These are phyloP conservation scores for Penicillium lividum DNA, from an alignment of 495 filamentous ascomycete genomes.

Conservation along the genomic window DNA sequence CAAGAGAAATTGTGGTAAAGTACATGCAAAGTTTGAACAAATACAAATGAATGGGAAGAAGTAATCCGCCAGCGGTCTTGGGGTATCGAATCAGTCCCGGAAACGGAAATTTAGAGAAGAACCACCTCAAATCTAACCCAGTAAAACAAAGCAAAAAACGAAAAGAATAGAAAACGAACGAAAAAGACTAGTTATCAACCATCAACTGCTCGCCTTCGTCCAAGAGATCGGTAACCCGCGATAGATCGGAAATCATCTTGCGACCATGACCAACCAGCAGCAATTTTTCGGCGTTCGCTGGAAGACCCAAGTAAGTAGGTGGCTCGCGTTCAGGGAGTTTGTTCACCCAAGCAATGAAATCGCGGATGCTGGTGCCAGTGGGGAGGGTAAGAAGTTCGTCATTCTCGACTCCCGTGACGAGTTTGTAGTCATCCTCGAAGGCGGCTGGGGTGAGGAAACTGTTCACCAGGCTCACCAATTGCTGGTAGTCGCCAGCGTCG, in stretches of 20 bases:
- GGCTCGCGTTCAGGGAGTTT: constrained; percentile 91
- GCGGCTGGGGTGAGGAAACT: constrained; percentile 79
- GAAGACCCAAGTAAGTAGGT: constrained; percentile 93
- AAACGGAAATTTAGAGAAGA: constrained; percentile 9
- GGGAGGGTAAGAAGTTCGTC: constrained; percentile 74
- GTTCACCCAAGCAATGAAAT: constrained; percentile 92
- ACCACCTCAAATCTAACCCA: constrained; percentile 9
- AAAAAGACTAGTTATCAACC: constrained; percentile 56
- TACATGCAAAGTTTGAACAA: constrained; percentile 15
- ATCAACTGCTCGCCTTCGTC: constrained; percentile 94
- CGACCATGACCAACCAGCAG: constrained; percentile 85
- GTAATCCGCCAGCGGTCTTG: constrained; percentile 26
- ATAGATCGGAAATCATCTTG: constrained; percentile 82
- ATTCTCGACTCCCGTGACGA: constrained; percentile 66
- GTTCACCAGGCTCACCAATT: constrained; percentile 70
- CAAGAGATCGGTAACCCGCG: constrained; percentile 77
- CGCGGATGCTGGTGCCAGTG: constrained; percentile 72
- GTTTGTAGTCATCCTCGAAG: constrained; percentile 87
- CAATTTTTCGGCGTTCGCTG: constrained; percentile 95
- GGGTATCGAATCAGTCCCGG: constrained; percentile 17
- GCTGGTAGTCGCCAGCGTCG: constrained; percentile 79
- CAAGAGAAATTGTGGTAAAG: constrained; percentile 21
- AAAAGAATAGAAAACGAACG: constrained; percentile 4
- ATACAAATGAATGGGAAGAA: constrained; percentile 13
- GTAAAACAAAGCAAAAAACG: constrained; percentile 13